Base-by-base conservation (phyloP, 2,329 filamentous ascomycete species). In the Colletotrichum simmondsii region DNA sequence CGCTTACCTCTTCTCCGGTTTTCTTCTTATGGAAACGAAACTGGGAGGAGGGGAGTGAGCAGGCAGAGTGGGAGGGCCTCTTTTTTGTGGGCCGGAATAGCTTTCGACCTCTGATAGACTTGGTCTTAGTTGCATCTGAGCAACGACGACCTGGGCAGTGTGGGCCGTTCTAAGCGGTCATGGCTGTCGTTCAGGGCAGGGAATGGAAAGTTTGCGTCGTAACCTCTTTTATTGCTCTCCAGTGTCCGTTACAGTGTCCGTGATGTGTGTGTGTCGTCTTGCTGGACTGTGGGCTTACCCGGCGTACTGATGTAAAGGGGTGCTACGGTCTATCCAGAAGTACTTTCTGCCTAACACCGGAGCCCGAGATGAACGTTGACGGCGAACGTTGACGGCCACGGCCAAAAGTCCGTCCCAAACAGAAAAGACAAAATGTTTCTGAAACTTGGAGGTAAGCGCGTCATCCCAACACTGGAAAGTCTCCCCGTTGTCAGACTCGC, bases 161-260 rank as follows among this genome's bases (percentile, higher is more conserved):
- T 62, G 35, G 60, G 65, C 37, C 65, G 57, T 66, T 30, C 37
- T 24, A 60, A 64, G 68, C 64, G 71, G 68, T 42, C 37, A 65
- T 62, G 66, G 62, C 72, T 56, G 64, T 63, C 61, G 56, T 42
- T 67, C 63, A 73, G 64, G 69, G 69, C 72, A 75, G 72, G 62
- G 66, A 75, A 75, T 75, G 69, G 66, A 75, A 74, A 73, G 65
- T 74, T 72, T 75, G 68, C 69, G 74, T 71, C 60, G 65, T 65
- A 75, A 49, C 19, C 42, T 49, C 42, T 49, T 42, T 42, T 3
- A 10, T 10, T 49, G 16, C 42, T 49, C 42, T n/a, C 42, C 42
- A 49, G 42, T n/a, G 42, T 49, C 8, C 16, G 16, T 49, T 49
- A n/a, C 42, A 49, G 37, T 42, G 37, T 16, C 37, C 56, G 30